phyloP scores from a whole-genome alignment of 2,329 filamentous ascomycete genomes.

The Diaporthe batatas region DNA sequence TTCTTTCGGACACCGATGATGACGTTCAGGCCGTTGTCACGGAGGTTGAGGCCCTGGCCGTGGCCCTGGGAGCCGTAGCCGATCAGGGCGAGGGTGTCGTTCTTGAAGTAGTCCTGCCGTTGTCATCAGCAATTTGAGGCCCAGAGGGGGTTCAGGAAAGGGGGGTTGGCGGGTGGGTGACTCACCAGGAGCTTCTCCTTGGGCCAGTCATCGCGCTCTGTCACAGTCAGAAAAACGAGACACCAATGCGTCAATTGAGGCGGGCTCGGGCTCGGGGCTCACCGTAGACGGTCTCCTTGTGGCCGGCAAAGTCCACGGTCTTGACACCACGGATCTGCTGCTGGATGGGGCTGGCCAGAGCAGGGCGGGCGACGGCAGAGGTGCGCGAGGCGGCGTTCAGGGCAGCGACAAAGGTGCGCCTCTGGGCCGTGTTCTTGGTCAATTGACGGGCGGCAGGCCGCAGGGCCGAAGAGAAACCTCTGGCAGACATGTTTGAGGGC shows the following conservation, averaged over 20 bases:
- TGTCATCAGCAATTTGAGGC: slow-evolving; percentile 36
- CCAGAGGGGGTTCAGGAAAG: background rate
- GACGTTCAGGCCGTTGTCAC: slow-evolving; percentile 99
- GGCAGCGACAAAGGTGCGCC: slow-evolving; percentile 73
- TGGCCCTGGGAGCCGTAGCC: slow-evolving; percentile 98
- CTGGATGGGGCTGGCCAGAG: slow-evolving; percentile 59
- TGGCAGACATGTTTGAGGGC: slow-evolving; percentile 78
- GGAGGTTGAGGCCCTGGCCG: slow-evolving; percentile 99
- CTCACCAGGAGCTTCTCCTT: slow-evolving; percentile 96
- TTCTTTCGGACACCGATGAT: slow-evolving; percentile 99
- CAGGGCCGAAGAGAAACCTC: slow-evolving; percentile 78
- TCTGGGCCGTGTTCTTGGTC: slow-evolving; percentile 70
- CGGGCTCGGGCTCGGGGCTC: slow-evolving; percentile 49
- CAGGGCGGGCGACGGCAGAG: slow-evolving; percentile 62
- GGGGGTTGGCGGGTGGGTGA: slow-evolving; percentile 49
- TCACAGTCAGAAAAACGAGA: slow-evolving; percentile 30
- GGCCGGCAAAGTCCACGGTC: slow-evolving; percentile 98
- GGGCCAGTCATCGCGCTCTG: slow-evolving; percentile 98
- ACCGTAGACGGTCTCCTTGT: slow-evolving; percentile 96
- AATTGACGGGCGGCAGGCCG: slow-evolving; percentile 75
- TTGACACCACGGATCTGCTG: slow-evolving; percentile 89
- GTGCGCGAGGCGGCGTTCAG: slow-evolving; percentile 66
- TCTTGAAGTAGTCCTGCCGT: slow-evolving; percentile 95
- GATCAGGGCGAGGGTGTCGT: slow-evolving; percentile 98
- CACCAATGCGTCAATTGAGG: slow-evolving; percentile 36